A percentile compares a stretch with the other conserved stretches of the same genome.
phyloP scores from a whole-genome alignment of 257 asterid species.

The Vinca minor region DNA sequence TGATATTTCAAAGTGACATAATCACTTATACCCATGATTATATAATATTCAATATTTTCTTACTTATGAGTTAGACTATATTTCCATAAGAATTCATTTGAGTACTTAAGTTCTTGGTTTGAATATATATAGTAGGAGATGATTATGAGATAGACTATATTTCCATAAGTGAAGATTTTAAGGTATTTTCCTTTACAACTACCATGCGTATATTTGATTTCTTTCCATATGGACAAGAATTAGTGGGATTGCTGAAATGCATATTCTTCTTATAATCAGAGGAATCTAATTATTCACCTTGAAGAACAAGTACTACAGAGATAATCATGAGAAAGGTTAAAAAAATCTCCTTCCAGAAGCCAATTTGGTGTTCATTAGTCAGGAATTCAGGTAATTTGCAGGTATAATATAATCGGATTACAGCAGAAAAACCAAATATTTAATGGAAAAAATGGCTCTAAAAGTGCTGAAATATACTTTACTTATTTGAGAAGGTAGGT shows the following conservation, averaged over 20 bases:
- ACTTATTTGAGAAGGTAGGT: too few relatives aligned
- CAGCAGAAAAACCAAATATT: too few relatives aligned
- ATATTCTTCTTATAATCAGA: not conserved
- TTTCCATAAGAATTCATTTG: not conserved
- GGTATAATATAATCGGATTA: too few relatives aligned
- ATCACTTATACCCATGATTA: too few relatives aligned
- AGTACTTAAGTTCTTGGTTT: not conserved
- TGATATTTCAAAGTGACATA: too few relatives aligned
- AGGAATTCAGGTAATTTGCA: not conserved
- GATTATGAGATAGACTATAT: not conserved
- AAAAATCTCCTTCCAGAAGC: not conserved
- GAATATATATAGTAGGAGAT: not conserved
- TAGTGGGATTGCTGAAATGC: constrained; percentile 3
- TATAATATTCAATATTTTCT: too few relatives aligned
- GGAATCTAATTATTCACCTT: constrained; percentile 4
- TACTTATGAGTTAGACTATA: too few relatives aligned
- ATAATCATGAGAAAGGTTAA: not conserved
- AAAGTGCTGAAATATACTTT: not conserved
- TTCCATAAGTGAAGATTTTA: not conserved
- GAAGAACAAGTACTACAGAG: not conserved
- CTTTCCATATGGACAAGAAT: not conserved
- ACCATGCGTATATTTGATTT: not conserved
- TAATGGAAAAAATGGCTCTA: too few relatives aligned
- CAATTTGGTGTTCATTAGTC: not conserved
- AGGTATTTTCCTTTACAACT: not conserved